These are phyloP conservation scores for Ceratocystis papillata DNA, from an alignment of 2,329 filamentous ascomycete genomes.

Conservation along the genomic window DNA sequence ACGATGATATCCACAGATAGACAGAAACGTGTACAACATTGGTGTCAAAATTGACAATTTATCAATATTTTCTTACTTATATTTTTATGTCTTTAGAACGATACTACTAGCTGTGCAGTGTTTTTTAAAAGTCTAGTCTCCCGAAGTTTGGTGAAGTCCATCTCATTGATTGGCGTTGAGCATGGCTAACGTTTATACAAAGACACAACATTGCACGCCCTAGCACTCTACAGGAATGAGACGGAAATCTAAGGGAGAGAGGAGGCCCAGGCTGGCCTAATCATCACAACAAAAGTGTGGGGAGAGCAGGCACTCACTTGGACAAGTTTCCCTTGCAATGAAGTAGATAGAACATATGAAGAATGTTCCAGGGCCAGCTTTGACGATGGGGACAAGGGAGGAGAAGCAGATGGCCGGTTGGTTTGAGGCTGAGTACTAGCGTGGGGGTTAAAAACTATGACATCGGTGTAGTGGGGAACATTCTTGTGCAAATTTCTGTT, in stretches of 20 bases:
- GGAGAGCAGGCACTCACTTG: neutral
- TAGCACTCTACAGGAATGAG: neutral
- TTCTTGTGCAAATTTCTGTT: neutral
- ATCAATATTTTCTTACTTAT: slow-evolving; percentile 12
- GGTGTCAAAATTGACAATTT: slow-evolving; percentile 16
- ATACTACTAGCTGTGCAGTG: too few species aligned
- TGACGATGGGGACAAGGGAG: neutral
- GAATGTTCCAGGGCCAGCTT: slow-evolving; percentile 2
- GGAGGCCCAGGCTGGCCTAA: neutral
- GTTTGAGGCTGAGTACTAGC: neutral
- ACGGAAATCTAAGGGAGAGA: neutral
- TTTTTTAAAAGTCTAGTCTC: too few species aligned
- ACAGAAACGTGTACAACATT: slow-evolving; percentile 25
- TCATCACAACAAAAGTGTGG: neutral
- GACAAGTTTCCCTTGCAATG: neutral
- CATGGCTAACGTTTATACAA: neutral
- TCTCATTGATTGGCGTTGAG: too few species aligned
- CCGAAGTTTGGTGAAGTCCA: too few species aligned
- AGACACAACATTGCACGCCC: neutral
- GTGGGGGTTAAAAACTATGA: neutral
- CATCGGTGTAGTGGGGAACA: neutral
- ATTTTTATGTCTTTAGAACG: neutral
- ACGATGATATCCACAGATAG: slow-evolving; percentile 25
- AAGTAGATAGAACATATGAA: neutral
- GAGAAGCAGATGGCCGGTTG: neutral